Evolutionary conservation across 306 rosid genomes (phyloP).

Genomic region (Rubus parviflorus): DNA sequence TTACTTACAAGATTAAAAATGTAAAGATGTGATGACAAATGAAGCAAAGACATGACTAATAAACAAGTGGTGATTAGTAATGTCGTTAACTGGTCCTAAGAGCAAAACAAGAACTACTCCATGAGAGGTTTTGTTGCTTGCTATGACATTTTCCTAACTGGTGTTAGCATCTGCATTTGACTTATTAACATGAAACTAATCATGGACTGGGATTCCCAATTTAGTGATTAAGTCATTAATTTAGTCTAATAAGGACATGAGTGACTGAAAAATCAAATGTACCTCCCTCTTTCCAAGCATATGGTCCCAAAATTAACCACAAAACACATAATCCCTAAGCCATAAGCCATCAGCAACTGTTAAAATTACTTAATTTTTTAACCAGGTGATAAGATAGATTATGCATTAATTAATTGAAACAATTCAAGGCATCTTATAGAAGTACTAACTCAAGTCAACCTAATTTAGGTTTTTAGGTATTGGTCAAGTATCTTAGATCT

Average conservation of each 20-base stretch:
- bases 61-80: background rate
- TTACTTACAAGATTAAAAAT: background rate
- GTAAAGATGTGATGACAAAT: slow-evolving; percentile 13
- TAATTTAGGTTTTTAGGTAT: background rate
- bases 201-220: slow-evolving; percentile 16
- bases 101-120: background rate
- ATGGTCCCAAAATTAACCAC: slow-evolving; percentile 25
- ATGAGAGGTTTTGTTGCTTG: slow-evolving; percentile 10
- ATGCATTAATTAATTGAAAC: background rate
- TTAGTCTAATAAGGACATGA: background rate
- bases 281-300: slow-evolving; percentile 19
- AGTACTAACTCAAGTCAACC: background rate
- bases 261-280: slow-evolving; percentile 13
- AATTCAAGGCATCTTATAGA: background rate
- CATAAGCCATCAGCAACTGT: background rate
- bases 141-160: slow-evolving; percentile 15
- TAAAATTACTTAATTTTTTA: background rate
- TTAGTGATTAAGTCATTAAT: background rate
- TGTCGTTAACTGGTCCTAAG: background rate
- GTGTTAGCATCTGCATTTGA: slow-evolving; percentile 20
- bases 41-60: slow-evolving; percentile 10
- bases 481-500: background rate
- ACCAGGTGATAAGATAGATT: background rate
- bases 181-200: background rate
- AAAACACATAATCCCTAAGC: slow-evolving; percentile 13